Percentiles rank a stretch among this genome's conserved stretches.
Conservation (phyloP, 176 grass and related monocot genomes). For the Aechmea fasciata region DNA sequence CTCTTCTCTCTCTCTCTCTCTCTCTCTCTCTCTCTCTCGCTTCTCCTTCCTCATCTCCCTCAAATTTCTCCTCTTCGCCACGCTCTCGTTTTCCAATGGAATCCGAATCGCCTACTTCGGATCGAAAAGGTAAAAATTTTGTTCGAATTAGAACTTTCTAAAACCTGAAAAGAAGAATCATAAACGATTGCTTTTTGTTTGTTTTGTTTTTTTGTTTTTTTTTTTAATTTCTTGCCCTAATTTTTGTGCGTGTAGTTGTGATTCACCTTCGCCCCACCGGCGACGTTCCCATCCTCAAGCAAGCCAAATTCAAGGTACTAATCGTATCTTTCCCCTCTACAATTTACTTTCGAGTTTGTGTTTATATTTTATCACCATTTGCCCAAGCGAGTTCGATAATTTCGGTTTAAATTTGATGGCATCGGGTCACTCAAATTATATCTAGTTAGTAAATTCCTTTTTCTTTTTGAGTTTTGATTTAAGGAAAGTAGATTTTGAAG, state of each 20-base stretch:
- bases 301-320: conserved; percentile 63
- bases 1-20: neutral
- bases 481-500: no score
- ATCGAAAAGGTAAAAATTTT: conserved; percentile 13
- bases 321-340: neutral
- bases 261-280: conserved; percentile 64
- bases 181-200: neutral
- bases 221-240: neutral
- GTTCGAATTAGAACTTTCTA: no score
- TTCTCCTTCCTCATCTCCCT: neutral
- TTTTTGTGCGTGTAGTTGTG: conserved; percentile 35
- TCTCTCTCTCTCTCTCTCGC: neutral
- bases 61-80: neutral
- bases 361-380: no score
- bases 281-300: conserved; percentile 69
- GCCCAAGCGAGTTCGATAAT: neutral
- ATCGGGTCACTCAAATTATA: no score
- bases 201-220: neutral
- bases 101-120: conserved; percentile 14
- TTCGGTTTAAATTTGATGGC: neutral
- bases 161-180: neutral
- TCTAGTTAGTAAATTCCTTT: no score
- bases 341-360: neutral
- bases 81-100: conserved; percentile 1
- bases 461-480: no score